These are phyloP conservation scores for Melampsora americana DNA, from an alignment of 1,284 basidiomycete genomes.

Conservation along the genomic window DNA sequence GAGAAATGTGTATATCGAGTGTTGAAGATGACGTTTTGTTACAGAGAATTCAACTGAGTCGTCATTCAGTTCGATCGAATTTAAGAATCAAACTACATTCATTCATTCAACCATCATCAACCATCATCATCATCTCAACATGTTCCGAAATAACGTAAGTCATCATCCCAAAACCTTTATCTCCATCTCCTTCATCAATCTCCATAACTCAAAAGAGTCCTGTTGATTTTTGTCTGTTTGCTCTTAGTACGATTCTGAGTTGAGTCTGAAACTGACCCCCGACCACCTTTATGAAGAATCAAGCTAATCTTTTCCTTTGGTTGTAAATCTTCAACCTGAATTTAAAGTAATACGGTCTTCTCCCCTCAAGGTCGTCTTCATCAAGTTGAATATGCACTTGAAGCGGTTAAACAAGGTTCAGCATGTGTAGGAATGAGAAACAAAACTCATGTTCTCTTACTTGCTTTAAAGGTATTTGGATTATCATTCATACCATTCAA, in stretches of 20 bases:
- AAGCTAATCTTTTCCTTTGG: background rate
- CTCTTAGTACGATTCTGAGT: constrained; percentile 27
- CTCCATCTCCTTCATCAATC: background rate
- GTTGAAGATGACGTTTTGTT: background rate
- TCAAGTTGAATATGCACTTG: constrained; percentile 98
- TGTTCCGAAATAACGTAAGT: constrained; percentile 22
- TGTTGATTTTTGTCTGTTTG: background rate
- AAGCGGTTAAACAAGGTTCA: constrained; percentile 99
- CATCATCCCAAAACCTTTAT: background rate
- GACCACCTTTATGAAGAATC: background rate
- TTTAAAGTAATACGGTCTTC: constrained; percentile 75
- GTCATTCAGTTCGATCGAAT: background rate
- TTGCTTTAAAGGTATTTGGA: constrained; percentile 78
- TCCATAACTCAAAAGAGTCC: background rate
- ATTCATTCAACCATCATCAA: too few relatives aligned
- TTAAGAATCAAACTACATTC: too few relatives aligned
- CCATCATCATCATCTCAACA: background rate
- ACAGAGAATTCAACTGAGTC: background rate
- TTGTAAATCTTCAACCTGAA: background rate
- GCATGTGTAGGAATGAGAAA: constrained; percentile 93
- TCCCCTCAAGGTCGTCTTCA: constrained; percentile 80
- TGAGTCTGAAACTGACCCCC: background rate
- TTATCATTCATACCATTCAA: constrained; percentile 5
- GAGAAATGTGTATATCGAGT: constrained; percentile 1
- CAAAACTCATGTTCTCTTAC: constrained; percentile 87